These are phyloP conservation scores for Annulohypoxylon stygium DNA, from an alignment of 495 filamentous ascomycete genomes.

Conservation along the genomic window DNA sequence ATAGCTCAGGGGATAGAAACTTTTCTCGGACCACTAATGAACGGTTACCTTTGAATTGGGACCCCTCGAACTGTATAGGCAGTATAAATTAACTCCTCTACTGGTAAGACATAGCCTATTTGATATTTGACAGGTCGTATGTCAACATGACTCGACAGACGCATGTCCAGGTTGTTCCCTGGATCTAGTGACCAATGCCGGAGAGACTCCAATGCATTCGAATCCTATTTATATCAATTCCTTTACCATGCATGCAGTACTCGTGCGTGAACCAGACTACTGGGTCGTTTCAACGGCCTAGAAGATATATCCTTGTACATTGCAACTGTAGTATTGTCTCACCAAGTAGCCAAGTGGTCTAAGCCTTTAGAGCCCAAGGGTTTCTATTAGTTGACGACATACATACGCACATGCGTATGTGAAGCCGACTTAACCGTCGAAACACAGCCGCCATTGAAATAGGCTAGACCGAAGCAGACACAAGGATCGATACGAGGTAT, in stretches of 20 bases:
- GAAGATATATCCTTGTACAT: not conserved
- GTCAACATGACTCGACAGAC: not conserved
- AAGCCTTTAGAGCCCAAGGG: not conserved
- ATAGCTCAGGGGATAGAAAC: no score
- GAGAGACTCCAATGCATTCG: not conserved
- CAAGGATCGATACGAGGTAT: not conserved
- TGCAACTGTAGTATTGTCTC: not conserved
- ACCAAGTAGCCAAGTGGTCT: conserved; percentile 1
- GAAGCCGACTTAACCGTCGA: conserved; percentile 2
- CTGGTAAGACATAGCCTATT: not conserved
- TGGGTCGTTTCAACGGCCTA: conserved; percentile 8
- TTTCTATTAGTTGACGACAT: not conserved
- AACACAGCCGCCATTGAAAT: not conserved
- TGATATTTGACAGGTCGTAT: not conserved
- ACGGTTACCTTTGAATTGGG: not conserved
- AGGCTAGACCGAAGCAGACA: not conserved
- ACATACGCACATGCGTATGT: not conserved
- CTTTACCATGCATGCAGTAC: conserved; percentile 16
- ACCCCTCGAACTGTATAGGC: not conserved
- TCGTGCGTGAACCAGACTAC: conserved; percentile 16
- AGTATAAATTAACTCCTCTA: not conserved
- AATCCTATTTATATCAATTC: conserved; percentile 17
- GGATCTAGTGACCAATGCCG: not conserved
- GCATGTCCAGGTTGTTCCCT: not conserved
- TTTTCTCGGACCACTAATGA: not conserved